These are phyloP conservation scores for Spatholobus suberectus DNA, from an alignment of 306 rosid genomes.

Conservation along the genomic window DNA sequence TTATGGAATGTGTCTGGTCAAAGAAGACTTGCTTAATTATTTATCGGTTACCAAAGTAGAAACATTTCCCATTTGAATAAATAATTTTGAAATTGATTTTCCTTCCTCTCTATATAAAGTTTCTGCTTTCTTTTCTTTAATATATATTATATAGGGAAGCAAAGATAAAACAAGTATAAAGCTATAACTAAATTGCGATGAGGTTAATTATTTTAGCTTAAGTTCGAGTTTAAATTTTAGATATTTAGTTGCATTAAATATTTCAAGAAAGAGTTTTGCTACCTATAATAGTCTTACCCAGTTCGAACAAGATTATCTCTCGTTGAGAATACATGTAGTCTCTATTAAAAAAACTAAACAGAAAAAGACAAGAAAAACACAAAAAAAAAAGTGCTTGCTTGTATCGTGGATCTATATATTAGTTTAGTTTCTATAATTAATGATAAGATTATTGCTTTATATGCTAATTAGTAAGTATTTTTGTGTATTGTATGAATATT, in stretches of 20 bases:
- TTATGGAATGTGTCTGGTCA: conserved; percentile 13
- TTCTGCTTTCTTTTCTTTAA: not conserved
- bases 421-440: not conserved
- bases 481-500: not conserved
- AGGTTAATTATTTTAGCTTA: no score
- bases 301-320: no score
- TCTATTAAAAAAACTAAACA: no score
- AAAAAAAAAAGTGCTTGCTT: not conserved
- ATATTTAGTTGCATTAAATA: no score
- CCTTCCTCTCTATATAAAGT: not conserved
- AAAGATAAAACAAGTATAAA: conserved; percentile 2
- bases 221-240: no score
- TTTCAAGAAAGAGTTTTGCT: no score
- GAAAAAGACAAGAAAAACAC: not conserved
- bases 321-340: no score
- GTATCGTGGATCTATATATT: not conserved
- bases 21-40: not conserved
- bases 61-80: not conserved
- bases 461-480: not conserved
- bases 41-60: not conserved
- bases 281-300: no score
- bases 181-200: no score
- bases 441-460: not conserved
- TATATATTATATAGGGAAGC: not conserved
- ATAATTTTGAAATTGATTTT: not conserved